phyloP scores from a whole-genome alignment of 1,284 basidiomycete genomes.

The Crocinoboletus sp. region DNA sequence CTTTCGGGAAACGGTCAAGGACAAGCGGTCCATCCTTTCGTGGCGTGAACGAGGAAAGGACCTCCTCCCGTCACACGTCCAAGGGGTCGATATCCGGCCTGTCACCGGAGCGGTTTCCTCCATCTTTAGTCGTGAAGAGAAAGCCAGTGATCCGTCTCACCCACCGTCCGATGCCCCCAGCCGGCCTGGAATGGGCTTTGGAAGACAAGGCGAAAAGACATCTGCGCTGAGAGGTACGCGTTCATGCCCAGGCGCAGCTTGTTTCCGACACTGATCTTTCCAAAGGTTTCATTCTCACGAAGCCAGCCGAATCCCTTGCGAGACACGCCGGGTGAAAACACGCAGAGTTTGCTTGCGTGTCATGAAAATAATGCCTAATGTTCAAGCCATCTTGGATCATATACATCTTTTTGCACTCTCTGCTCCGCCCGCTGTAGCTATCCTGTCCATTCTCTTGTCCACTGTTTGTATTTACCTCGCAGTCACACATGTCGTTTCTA shows the following conservation, averaged over 20 bases:
- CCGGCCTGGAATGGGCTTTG: conserved; percentile 67
- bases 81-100: conserved; percentile 20
- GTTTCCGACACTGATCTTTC: too few species aligned
- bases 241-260: too few species aligned
- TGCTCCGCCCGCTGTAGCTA: too few species aligned
- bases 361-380: not conserved
- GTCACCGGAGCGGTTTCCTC: conserved; percentile 14
- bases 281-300: conserved; percentile 44
- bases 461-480: conserved; percentile 8
- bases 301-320: conserved; percentile 56
- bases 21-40: conserved; percentile 57
- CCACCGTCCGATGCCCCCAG: conserved; percentile 12
- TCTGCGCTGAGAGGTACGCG: conserved; percentile 52
- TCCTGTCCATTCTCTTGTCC: conserved; percentile 11
- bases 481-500: too few species aligned
- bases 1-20: conserved; percentile 61
- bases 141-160: conserved; percentile 3
- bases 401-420: too few species aligned
- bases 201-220: conserved; percentile 70
- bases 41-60: conserved; percentile 61
- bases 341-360: not conserved
- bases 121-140: conserved; percentile 8
- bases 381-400: too few species aligned
- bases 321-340: conserved; percentile 10
- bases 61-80: conserved; percentile 47